Conservation (phyloP, 352 stramenopile species). For the Globisporangium emineosum region DNA sequence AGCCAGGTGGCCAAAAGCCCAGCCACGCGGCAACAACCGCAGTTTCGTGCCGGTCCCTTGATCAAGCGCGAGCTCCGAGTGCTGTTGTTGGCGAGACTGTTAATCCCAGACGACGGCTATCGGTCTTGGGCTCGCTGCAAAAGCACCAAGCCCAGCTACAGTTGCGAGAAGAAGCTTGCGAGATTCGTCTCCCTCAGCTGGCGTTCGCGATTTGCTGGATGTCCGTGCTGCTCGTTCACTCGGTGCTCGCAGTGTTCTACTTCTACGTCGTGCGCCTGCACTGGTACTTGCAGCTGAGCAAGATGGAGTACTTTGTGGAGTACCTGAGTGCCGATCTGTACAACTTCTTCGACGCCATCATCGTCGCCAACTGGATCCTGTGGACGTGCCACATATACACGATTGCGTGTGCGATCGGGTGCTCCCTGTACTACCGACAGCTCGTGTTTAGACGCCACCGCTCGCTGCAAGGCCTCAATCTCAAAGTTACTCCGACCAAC, state of each 20-base stretch:
- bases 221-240: not conserved
- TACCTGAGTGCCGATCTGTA: slow-evolving; percentile 2
- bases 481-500: not conserved
- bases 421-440: slow-evolving; percentile 5
- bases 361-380: not conserved
- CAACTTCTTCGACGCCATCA: slow-evolving; percentile 4
- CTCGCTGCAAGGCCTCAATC: not conserved
- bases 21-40: not conserved
- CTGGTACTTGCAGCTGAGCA: not conserved
- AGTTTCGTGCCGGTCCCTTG: not conserved
- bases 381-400: not conserved
- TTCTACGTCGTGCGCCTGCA: slow-evolving; percentile 6
- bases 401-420: slow-evolving; percentile 2
- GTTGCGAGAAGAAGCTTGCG: not conserved
- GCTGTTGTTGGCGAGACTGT: not conserved
- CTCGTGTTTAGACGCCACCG: slow-evolving; percentile 1
- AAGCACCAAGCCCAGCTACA: not conserved
- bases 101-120: too few species aligned
- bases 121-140: not conserved
- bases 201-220: not conserved
- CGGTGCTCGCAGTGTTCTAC: slow-evolving; percentile 10
- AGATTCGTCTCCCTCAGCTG: not conserved
- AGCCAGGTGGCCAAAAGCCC: not conserved
- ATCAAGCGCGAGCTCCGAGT: not conserved
- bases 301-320: not conserved